Base-by-base conservation (phyloP, 768 basidiomycete genomes). In the Porphyrellus cyaneotinctus region DNA sequence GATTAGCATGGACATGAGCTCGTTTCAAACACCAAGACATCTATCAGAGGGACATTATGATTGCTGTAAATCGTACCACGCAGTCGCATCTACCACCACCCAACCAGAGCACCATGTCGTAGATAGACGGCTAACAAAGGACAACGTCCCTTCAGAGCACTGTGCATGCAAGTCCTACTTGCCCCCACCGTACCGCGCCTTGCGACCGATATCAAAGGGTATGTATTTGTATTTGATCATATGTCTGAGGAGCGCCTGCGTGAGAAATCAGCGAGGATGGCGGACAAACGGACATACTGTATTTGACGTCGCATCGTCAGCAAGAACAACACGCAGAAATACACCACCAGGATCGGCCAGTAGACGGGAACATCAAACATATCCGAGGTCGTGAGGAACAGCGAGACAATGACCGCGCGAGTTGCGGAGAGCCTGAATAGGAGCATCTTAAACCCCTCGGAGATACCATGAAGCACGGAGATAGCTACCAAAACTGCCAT, bases 171-270 rank as follows among this genome's bases (percentile, higher is more conserved):
- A 28, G 26, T 28, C 18, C 58, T 66, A 85, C 65, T 79, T 80
- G 54, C 74, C 60, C 48, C 75, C 74, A 44, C 90, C 89, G 58
- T 95, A 97, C 41, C 89, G 84, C 52, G 89, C 78, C 75, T 97
- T 97, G 65, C 93, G 87, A 28, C 94, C 95, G 54, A 97, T 79
- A 66, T 97, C 95, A 72, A 95, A 97, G 22, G 95, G 94, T 54
- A 95, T 77, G 72, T 94, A 97, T 69, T 92, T 92, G 77, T 97
- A 98, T 72, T 97, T 97, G 76, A 97, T 88, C 95, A 98, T 98
- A 72, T 99, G 95, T 63, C 92, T 95, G 64, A 49, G n/a, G 43
- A 22, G 26, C 32, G 45, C 18, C 26, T 4, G 46, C 52, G 45
- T 64, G 35, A 58, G 50, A 14, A 18, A 43, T n/a, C 52, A 47